Conservation (phyloP, 805 yeast genomes). For the Sporopachydermia lactativora region DNA sequence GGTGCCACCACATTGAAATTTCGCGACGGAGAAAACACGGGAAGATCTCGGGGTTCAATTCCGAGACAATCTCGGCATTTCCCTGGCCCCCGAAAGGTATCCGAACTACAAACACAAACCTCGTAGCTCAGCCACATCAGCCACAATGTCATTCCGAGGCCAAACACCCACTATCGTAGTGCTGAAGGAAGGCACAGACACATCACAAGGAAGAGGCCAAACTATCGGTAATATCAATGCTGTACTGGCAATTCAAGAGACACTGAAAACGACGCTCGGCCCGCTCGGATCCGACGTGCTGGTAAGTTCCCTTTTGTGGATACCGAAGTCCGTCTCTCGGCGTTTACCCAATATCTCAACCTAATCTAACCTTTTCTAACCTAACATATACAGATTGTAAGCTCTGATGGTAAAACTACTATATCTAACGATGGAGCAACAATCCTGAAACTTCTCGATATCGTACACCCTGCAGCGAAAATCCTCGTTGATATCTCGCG, state of each 20-base stretch:
- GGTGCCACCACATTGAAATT: no score
- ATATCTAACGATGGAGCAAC: slow-evolving; percentile 99
- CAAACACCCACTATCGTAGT: slow-evolving; percentile 98
- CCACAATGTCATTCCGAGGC: slow-evolving; percentile 70
- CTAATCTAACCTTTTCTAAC: not conserved
- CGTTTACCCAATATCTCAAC: not conserved
- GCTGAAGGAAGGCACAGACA: slow-evolving; percentile 93
- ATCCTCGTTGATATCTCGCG: slow-evolving; percentile 88
- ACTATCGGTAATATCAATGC: slow-evolving; percentile 92
- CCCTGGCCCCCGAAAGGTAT: no score
- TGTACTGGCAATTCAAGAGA: slow-evolving; percentile 92
- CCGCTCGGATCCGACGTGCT: slow-evolving; percentile 95
- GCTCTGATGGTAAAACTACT: slow-evolving; percentile 73
- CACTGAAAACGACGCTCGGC: slow-evolving; percentile 87
- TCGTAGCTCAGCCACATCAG: not conserved
- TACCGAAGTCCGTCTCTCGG: not conserved
- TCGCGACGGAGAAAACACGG: no score
- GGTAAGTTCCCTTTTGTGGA: slow-evolving; percentile 8
- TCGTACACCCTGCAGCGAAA: slow-evolving; percentile 97
- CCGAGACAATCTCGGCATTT: no score
- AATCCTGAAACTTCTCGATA: slow-evolving; percentile 77
- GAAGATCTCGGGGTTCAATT: no score
- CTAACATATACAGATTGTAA: slow-evolving; percentile 37
- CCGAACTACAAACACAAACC: no score
- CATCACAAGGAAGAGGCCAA: slow-evolving; percentile 95